Evolutionary conservation across 257 asterid genomes (phyloP).

Genomic region (Dorcoceras hygrometricum): DNA sequence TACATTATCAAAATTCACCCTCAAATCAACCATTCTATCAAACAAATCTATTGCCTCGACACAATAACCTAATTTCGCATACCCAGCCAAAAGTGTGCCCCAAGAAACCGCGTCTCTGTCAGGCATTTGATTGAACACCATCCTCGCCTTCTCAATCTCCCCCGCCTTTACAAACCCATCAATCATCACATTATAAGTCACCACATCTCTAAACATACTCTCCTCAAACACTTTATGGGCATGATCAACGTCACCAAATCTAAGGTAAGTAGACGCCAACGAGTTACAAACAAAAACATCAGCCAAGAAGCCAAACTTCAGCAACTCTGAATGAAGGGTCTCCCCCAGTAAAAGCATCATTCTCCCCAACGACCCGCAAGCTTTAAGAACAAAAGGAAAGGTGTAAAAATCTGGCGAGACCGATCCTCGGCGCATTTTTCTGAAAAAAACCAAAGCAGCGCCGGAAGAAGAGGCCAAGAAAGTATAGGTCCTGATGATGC

Average conservation of each 20-base stretch:
- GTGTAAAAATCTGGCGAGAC: constrained; percentile 63
- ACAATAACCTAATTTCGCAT: constrained; percentile 47
- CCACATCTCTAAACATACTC: constrained; percentile 49
- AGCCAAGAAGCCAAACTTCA: constrained; percentile 54
- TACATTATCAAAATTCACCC: constrained; percentile 43
- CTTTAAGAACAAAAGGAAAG: constrained; percentile 63
- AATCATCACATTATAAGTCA: constrained; percentile 65
- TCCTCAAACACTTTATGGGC: constrained; percentile 58
- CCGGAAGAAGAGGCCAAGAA: constrained; percentile 43
- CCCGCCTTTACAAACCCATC: constrained; percentile 72
- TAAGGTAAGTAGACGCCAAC: constrained; percentile 42
- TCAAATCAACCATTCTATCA: constrained; percentile 45
- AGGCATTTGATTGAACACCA: constrained; percentile 69
- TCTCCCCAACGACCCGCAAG: constrained; percentile 42
- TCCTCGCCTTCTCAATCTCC: constrained; percentile 47
- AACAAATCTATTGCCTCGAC: constrained; percentile 56
- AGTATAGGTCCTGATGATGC: constrained; percentile 60
- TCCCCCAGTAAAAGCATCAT: constrained; percentile 30
- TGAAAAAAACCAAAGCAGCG: constrained; percentile 37
- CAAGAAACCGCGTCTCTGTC: constrained; percentile 61
- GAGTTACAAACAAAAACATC: constrained; percentile 60
- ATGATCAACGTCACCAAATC: constrained; percentile 30
- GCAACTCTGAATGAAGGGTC: constrained; percentile 47
- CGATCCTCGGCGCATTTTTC: constrained; percentile 50
- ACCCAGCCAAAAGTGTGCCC: constrained; percentile 81